Evolutionary conservation across 2,329 filamentous ascomycete genomes (phyloP).

Genomic region (Xylaria sp.): DNA sequence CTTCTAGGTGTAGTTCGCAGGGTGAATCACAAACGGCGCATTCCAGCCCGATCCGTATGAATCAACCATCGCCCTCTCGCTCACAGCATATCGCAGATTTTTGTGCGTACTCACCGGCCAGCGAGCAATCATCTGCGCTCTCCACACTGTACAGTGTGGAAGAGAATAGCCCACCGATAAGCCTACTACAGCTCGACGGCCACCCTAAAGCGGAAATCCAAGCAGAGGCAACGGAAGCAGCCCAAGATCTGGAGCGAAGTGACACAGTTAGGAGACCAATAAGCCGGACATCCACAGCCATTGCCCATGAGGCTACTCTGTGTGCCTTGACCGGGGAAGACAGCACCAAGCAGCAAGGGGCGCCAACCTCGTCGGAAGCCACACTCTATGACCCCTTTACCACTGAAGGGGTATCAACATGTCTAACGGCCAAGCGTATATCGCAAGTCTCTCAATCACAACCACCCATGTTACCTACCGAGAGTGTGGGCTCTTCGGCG

Average conservation of each 20-base stretch:
- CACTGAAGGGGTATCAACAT: constrained; percentile 11
- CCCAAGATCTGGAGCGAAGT: not conserved
- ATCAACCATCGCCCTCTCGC: not conserved
- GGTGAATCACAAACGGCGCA: constrained; percentile 33
- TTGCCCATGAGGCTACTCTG: not conserved
- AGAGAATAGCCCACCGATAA: constrained; percentile 32
- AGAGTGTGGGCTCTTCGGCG: not conserved
- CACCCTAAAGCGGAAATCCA: not conserved
- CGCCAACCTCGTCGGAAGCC: constrained; percentile 4
- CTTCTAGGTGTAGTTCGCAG: constrained; percentile 32
- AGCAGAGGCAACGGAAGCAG: constrained; percentile 1
- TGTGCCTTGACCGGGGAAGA: not conserved
- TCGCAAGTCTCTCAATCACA: constrained; percentile 27
- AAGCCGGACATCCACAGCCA: constrained; percentile 4
- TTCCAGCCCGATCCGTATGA: constrained; percentile 42
- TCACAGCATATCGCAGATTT: not conserved
- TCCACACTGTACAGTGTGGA: constrained; percentile 54
- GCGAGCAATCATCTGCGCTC: constrained; percentile 47
- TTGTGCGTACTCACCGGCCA: constrained; percentile 31
- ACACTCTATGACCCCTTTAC: constrained; percentile 28
- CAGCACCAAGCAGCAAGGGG: not conserved
- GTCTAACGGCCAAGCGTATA: constrained; percentile 20
- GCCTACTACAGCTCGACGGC: constrained; percentile 7
- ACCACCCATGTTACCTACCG: constrained; percentile 20
- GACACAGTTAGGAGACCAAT: constrained; percentile 9